These are phyloP conservation scores for Candida nitratophila DNA, from an alignment of 805 yeast genomes.

Conservation along the genomic window DNA sequence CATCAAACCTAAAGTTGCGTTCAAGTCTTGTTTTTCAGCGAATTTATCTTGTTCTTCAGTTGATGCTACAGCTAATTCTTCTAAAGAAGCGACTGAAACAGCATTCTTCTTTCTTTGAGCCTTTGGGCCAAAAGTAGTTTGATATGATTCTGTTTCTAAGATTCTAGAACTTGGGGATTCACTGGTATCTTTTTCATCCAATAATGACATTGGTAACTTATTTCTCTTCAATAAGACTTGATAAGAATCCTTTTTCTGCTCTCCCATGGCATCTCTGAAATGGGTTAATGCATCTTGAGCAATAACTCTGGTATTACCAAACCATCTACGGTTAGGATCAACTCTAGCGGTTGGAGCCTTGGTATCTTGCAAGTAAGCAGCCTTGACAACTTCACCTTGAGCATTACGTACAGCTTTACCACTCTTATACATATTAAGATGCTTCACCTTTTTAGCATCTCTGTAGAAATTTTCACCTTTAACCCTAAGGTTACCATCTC, in stretches of 20 bases:
- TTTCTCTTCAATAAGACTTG: conserved; percentile 84
- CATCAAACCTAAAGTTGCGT: conserved; percentile 74
- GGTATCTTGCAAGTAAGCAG: conserved; percentile 82
- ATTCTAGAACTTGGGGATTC: conserved; percentile 76
- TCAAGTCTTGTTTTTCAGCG: conserved; percentile 71
- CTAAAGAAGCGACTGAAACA: conserved; percentile 64
- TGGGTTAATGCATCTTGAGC: conserved; percentile 94
- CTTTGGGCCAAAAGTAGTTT: conserved; percentile 86
- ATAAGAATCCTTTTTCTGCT: conserved; percentile 70
- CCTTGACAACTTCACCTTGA: conserved; percentile 77
- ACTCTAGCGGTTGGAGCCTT: conserved; percentile 89
- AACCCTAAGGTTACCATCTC: conserved; percentile 87
- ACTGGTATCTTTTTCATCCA: conserved; percentile 76
- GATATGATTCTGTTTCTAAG: conserved; percentile 81
- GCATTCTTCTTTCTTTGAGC: conserved; percentile 90
- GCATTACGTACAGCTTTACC: conserved; percentile 86
- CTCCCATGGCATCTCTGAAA: conserved; percentile 91
- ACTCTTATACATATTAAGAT: conserved; percentile 85
- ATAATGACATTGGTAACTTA: conserved; percentile 89
- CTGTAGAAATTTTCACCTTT: conserved; percentile 96
- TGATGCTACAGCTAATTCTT: conserved; percentile 63
- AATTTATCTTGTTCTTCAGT: conserved; percentile 48
- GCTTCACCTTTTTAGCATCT: conserved; percentile 89
- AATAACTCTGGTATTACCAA: conserved; percentile 94
- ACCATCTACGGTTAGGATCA: conserved; percentile 96